These are phyloP conservation scores for Annona squamosa DNA, from an alignment of 164 flowering plant genomes.

Conservation along the genomic window DNA sequence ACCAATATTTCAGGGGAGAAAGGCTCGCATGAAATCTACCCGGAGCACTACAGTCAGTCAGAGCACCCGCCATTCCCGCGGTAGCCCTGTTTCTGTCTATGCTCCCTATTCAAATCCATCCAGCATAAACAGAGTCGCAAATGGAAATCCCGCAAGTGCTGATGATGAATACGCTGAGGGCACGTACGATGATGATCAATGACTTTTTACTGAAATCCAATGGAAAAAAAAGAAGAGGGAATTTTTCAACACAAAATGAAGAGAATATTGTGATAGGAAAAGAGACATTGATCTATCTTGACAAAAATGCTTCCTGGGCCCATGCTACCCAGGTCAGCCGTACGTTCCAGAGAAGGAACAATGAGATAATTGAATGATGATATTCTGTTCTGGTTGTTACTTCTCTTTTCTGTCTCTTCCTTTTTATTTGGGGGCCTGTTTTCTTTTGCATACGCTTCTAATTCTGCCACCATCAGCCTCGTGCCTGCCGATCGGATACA, in stretches of 20 bases:
- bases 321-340: neutral
- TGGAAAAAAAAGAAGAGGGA: neutral
- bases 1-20: conserved; percentile 58
- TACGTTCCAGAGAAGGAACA: neutral
- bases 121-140: conserved; percentile 37
- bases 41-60: conserved; percentile 78
- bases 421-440: too few relatives aligned
- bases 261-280: neutral
- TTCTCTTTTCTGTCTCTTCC: too few relatives aligned
- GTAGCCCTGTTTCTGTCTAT: conserved; percentile 51
- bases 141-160: conserved; percentile 45
- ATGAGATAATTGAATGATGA: neutral
- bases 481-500: too few relatives aligned
- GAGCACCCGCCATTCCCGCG: conserved; percentile 44
- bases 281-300: neutral
- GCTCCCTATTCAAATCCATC: conserved; percentile 50
- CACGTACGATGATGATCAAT: conserved; percentile 30
- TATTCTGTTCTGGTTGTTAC: neutral
- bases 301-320: neutral
- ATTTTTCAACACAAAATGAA: neutral
- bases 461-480: too few relatives aligned
- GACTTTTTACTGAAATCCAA: neutral
- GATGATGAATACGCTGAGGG: conserved; percentile 62
- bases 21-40: conserved; percentile 74
- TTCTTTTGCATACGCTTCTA: too few relatives aligned